Base-by-base conservation (phyloP, 2,329 filamentous ascomycete species). In the Zalaria sp. region DNA sequence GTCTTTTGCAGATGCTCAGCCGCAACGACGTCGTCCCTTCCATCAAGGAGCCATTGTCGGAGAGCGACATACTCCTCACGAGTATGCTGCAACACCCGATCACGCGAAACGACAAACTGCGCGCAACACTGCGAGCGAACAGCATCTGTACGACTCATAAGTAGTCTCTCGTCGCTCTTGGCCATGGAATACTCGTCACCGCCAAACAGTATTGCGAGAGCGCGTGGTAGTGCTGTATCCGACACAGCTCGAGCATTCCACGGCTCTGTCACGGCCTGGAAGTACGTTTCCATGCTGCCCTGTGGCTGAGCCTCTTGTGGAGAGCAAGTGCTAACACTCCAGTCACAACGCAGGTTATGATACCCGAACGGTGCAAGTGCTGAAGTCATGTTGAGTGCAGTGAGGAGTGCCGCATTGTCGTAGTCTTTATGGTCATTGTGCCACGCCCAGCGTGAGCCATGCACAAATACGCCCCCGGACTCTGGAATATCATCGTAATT, bases 31-130 rank as follows among this genome's bases (percentile, higher is more conserved):
- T 74, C 73, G 47, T 73, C 68, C 7, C 29, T 32, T 67, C 66
- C 1, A 62, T 58, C 0, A 62, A 61, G 53, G 29, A 81, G 49
- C 78, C 77, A 81, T 37, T 77, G 61, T 4, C 76, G 64, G 52
- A 72, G 73, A 34, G 65, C 65, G 9, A 72, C 51, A 49, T 81
- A 81, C 44, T 75, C 72, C 5, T 64, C 62, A 35, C 58, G 57
- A 3, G 72, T 64, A 29, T 73, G 62, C 36, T 58, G 54, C 7
- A 53, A 63, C 26, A 81, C 65, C 34, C 67, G 66, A 4, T 72
- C 66, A 4, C 66, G 60, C 3, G 73, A 72, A 3, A 80, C 69
- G 1, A 72, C 77, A 46, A 81, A 81, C 55, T 81, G 77, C 11
- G 75, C 74, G 34, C 46, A 48, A 25, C 46, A 48, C 27, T 42